Evolutionary conservation across 208 protist genomes (phyloP).

Genomic region (Leishmania martiniquensis): DNA sequence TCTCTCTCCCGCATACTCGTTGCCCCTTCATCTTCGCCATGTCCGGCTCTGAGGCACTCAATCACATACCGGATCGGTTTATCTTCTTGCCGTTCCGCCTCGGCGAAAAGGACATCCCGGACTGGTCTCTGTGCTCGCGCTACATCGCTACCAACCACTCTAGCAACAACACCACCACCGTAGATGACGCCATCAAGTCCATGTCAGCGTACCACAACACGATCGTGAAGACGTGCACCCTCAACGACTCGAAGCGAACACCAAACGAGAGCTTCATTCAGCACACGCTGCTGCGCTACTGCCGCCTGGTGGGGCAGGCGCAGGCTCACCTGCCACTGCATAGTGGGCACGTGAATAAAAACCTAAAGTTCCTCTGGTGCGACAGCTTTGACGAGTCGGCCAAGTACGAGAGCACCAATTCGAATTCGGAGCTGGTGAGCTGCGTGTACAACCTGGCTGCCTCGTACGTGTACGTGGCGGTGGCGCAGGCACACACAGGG

Average conservation of each 20-base stretch:
- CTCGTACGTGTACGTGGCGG: slow-evolving; percentile 61
- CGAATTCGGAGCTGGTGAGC: slow-evolving; percentile 78
- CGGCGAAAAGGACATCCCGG: slow-evolving; percentile 63
- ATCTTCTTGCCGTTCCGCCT: slow-evolving; percentile 72
- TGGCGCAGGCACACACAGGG: slow-evolving; percentile 42
- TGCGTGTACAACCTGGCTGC: slow-evolving; percentile 88
- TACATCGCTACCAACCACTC: slow-evolving; percentile 71
- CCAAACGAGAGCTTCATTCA: slow-evolving; percentile 72
- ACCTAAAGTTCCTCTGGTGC: slow-evolving; percentile 62
- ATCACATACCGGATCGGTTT: slow-evolving; percentile 65
- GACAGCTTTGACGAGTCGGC: slow-evolving; percentile 71
- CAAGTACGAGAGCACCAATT: slow-evolving; percentile 69
- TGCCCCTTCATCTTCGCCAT: not conserved
- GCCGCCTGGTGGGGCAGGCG: slow-evolving; percentile 67
- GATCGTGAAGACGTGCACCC: slow-evolving; percentile 66
- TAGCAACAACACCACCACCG: slow-evolving; percentile 60
- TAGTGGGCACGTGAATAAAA: slow-evolving; percentile 53
- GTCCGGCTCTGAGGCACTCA: slow-evolving; percentile 15
- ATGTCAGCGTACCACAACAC: slow-evolving; percentile 73
- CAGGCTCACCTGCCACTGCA: slow-evolving; percentile 80
- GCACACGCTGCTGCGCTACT: slow-evolving; percentile 71
- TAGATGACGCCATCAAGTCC: slow-evolving; percentile 61
- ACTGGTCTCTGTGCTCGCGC: slow-evolving; percentile 69
- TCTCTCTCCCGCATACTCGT: not conserved
- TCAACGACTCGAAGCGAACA: slow-evolving; percentile 42